Evolutionary conservation across 2,329 filamentous ascomycete species (phyloP).

Genomic region (Microdochium bolleyi): DNA sequence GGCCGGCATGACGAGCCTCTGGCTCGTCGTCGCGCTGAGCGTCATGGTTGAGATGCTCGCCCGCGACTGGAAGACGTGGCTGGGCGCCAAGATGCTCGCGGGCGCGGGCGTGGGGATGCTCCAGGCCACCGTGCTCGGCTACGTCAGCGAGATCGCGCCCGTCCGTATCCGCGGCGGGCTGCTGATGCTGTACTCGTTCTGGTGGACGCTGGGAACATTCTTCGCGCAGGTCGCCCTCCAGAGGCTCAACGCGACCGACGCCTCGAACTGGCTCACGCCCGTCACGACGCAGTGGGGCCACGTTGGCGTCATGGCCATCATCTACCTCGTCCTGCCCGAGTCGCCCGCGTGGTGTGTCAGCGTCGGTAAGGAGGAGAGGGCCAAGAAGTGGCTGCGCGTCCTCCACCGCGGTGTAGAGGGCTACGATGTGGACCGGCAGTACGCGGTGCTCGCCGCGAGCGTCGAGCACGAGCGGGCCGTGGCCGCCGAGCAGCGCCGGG

Average conservation of each 20-base stretch:
- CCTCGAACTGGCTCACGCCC: slow-evolving; percentile 24
- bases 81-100: slow-evolving; percentile 19
- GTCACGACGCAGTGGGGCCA: slow-evolving; percentile 36
- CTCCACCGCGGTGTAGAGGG: slow-evolving; percentile 1
- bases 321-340: slow-evolving; percentile 26
- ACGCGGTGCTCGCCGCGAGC: neutral
- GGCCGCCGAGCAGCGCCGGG: neutral
- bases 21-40: slow-evolving; percentile 11
- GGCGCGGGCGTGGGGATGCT: slow-evolving; percentile 31
- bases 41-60: slow-evolving; percentile 26
- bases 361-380: slow-evolving; percentile 18
- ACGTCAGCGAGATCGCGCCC: slow-evolving; percentile 29
- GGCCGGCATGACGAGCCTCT: neutral
- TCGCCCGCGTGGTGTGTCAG: slow-evolving; percentile 28
- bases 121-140: slow-evolving; percentile 29
- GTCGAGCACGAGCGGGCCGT: slow-evolving; percentile 1
- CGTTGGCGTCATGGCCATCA: slow-evolving; percentile 25
- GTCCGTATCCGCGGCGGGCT: slow-evolving; percentile 27
- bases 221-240: slow-evolving; percentile 33
- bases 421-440: slow-evolving; percentile 4
- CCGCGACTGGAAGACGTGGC: slow-evolving; percentile 27
- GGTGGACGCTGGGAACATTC: neutral
- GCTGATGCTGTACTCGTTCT: slow-evolving; percentile 30
- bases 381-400: slow-evolving; percentile 2
- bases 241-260: slow-evolving; percentile 18